These are phyloP conservation scores for Pichia heedii DNA, from an alignment of 805 yeast genomes.

Conservation along the genomic window DNA sequence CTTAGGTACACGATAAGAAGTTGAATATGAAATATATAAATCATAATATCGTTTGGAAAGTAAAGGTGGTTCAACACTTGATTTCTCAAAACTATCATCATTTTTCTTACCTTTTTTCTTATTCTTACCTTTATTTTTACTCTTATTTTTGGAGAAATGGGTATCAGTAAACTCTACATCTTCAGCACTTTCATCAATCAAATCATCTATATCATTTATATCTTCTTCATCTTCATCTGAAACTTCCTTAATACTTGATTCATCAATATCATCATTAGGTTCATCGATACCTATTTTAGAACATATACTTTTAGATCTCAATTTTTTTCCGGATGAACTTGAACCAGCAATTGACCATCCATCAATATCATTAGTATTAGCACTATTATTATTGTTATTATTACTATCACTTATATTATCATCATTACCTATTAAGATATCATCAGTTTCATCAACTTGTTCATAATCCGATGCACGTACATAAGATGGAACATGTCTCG, in stretches of 20 bases:
- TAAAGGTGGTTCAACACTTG: constrained; percentile 26
- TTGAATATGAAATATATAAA: constrained; percentile 83
- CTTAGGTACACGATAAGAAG: constrained; percentile 93
- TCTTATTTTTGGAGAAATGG: neutral
- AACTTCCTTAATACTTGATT: constrained; percentile 7
- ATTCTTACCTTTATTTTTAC: no score
- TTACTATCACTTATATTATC: constrained; percentile 1
- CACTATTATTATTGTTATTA: neutral
- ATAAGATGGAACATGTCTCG: constrained; percentile 82
- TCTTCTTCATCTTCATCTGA: constrained; percentile 18
- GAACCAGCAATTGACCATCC: constrained; percentile 47
- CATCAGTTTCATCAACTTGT: constrained; percentile 20
- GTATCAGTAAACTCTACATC: constrained; percentile 23
- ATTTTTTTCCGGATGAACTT: no score
- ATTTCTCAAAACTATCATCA: neutral
- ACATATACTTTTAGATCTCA: neutral
- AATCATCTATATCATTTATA: constrained; percentile 34
- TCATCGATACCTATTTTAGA: no score
- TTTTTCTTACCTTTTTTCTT: constrained; percentile 14
- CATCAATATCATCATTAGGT: neutral
- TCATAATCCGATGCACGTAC: constrained; percentile 56
- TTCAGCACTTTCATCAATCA: constrained; percentile 28
- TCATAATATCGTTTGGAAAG: constrained; percentile 65
- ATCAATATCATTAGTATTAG: constrained; percentile 30
- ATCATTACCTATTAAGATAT: constrained; percentile 13